Percentiles rank a stretch among this genome's conserved stretches.
Evolutionary conservation across 192 early-diverging fungal species (phyloP).

Genomic region (Hyaloraphidium curvatum): DNA sequence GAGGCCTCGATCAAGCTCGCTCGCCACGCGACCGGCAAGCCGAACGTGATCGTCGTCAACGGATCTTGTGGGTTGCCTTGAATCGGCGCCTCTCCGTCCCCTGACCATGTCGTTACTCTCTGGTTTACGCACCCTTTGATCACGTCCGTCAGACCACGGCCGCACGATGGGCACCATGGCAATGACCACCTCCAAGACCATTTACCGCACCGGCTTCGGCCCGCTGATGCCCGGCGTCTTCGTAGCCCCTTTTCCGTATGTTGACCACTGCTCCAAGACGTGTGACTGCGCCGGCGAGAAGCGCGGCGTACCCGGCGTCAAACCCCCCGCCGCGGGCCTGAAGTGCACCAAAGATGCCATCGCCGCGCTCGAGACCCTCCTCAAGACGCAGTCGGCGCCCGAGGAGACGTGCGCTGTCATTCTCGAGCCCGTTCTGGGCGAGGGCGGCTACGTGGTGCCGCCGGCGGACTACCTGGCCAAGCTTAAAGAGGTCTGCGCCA

Average conservation of each 20-base stretch:
- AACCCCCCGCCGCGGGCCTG: no score
- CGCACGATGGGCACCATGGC: conserved; percentile 25
- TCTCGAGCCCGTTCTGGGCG: conserved; percentile 20
- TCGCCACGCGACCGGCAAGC: conserved; percentile 21
- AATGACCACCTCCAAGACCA: conserved; percentile 22
- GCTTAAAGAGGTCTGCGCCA: conserved; percentile 17
- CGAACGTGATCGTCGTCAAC: conserved; percentile 24
- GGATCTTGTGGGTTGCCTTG: conserved; percentile 7
- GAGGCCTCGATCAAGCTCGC: conserved; percentile 22
- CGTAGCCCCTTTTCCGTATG: conserved; percentile 18
- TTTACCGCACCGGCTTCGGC: conserved; percentile 17
- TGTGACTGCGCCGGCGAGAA: not conserved
- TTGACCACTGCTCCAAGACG: conserved; percentile 5
- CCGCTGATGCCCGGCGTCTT: conserved; percentile 25
- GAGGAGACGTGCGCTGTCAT: conserved; percentile 20
- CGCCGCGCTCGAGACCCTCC: conserved; percentile 14
- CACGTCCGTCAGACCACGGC: conserved; percentile 24
- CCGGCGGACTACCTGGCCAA: conserved; percentile 13
- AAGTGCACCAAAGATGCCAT: conserved; percentile 18
- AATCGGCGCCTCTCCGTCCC: not conserved
- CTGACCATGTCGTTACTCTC: not conserved
- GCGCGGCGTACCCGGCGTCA: conserved; percentile 6
- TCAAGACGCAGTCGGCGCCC: conserved; percentile 20
- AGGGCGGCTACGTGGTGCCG: conserved; percentile 22
- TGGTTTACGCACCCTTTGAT: no score